phyloP scores from a whole-genome alignment of 2,329 filamentous ascomycete species.

The Fusarium mexicanum region DNA sequence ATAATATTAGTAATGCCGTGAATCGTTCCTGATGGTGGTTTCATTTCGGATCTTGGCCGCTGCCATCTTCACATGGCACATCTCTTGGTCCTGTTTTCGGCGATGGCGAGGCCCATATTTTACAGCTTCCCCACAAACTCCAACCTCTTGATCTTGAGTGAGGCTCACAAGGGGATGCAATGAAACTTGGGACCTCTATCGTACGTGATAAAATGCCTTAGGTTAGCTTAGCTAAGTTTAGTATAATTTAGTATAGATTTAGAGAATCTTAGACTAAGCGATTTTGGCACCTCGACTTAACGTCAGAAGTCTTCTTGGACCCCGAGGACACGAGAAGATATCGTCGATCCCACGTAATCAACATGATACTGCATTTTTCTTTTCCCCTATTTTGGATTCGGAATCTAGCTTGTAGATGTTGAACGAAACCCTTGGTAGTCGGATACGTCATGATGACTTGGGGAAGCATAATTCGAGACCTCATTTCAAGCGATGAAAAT shows the following conservation, averaged over 20 bases:
- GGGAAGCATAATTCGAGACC: not conserved
- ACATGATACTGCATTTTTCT: accelerated
- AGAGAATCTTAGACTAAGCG: too few relatives aligned
- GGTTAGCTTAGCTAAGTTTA: too few relatives aligned
- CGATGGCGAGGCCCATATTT: not conserved
- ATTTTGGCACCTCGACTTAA: too few relatives aligned
- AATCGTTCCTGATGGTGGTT: not conserved
- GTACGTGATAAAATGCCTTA: too few relatives aligned
- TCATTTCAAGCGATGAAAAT: not conserved
- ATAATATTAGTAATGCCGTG: not conserved
- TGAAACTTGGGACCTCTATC: too few relatives aligned
- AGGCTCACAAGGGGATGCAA: not conserved
- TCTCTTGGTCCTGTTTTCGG: not conserved
- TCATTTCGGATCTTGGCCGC: slow-evolving; percentile 10
- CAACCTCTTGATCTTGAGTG: not conserved
- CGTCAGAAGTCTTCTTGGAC: too few relatives aligned
- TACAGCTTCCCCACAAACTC: slow-evolving; percentile 5
- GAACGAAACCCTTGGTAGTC: too few relatives aligned
- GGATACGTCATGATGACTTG: not conserved
- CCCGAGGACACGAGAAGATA: not conserved
- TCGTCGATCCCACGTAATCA: not conserved
- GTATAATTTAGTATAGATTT: too few relatives aligned
- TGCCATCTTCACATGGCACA: not conserved
- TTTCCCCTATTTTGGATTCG: too few relatives aligned
- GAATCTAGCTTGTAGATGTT: not conserved